Evolutionary conservation across 2,329 filamentous ascomycete genomes (phyloP), one percentile per base, ranked within the genome.

Genomic region (Fusarium bulbicola): DNA sequence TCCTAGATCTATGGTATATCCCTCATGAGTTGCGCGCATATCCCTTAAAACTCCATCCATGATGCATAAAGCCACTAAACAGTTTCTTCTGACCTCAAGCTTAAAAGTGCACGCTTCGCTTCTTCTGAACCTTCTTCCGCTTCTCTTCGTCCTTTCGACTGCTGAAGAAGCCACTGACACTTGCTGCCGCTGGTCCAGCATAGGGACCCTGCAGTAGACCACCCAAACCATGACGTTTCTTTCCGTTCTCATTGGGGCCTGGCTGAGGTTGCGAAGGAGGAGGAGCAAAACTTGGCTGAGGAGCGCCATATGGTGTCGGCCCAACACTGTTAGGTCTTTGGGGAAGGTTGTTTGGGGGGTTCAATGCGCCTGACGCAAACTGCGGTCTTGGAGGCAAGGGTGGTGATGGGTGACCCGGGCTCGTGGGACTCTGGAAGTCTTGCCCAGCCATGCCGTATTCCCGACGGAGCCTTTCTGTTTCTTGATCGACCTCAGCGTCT

Each of bases 391-490:
- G 79, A 16, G 82, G 80, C 9, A 85, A 79, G 5, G 79, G 78
- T 10, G 85, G 77, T 21, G 79, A 77, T 5, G 80, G 74, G 40
- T 62, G 70, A 57, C 64, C 54, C 26, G 69, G 56, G 49, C 57
- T 63, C n/a, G 72, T 53, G n/a, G 63, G 69, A 52, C 72, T 82
- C 15, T 50, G 56, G 37, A 74, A 78, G 45, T 74, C 80, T 76
- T 88, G 85, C 2, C 85, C 85, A 57, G 86, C 82, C 50, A 89
- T 85, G 53, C 93, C 92, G 76, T 93, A 95, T 75, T 92, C 81
- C 74, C 85, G 89, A 28, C 89, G 85, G 40, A 99, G 84, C 4
- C 95, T 88, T 80, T 96, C 94, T 2, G 96, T 98, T 83, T 99
- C 95, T 70, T 87, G 88, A 26, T 95, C 91, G 3, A 95, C 84